Conservation (phyloP, 78 protist species). For the Dictyostelium purpureum region DNA sequence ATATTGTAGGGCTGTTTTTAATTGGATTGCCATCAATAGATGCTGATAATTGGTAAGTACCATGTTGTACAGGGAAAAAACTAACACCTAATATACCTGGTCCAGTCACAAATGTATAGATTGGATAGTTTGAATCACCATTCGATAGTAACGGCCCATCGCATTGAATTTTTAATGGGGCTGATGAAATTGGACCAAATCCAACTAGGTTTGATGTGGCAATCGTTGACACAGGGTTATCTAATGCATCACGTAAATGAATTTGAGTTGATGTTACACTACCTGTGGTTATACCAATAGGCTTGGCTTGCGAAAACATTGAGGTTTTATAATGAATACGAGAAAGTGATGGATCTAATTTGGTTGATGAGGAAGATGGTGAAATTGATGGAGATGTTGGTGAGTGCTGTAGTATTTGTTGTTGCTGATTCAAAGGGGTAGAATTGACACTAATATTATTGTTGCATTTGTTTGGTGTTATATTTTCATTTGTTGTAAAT, state of each 20-base stretch:
- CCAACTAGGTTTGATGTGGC: not conserved
- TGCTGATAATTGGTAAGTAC: conserved; percentile 18
- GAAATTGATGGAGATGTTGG: not conserved
- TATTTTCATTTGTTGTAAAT: too few relatives aligned
- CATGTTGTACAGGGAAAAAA: conserved; percentile 25
- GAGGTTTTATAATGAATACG: conserved; percentile 10
- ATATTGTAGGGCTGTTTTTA: not conserved
- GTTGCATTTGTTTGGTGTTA: not conserved
- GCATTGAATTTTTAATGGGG: not conserved
- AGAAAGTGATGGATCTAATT: conserved; percentile 1
- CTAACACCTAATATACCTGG: conserved; percentile 37
- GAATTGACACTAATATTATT: not conserved
- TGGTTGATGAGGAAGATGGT: not conserved
- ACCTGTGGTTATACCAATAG: conserved; percentile 7
- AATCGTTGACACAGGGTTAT: conserved; percentile 40
- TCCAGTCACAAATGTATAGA: conserved; percentile 22
- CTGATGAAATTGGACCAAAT: conserved; percentile 22
- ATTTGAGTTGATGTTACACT: conserved; percentile 7
- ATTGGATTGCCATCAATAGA: not conserved
- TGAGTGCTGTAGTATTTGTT: not conserved
- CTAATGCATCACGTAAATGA: conserved; percentile 47
- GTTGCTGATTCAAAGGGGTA: not conserved
- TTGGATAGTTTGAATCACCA: not conserved
- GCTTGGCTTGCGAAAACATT: not conserved
- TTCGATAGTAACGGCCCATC: not conserved